Conservation (phyloP, 352 stramenopile genomes). For the Globisporangium okanoganense region DNA sequence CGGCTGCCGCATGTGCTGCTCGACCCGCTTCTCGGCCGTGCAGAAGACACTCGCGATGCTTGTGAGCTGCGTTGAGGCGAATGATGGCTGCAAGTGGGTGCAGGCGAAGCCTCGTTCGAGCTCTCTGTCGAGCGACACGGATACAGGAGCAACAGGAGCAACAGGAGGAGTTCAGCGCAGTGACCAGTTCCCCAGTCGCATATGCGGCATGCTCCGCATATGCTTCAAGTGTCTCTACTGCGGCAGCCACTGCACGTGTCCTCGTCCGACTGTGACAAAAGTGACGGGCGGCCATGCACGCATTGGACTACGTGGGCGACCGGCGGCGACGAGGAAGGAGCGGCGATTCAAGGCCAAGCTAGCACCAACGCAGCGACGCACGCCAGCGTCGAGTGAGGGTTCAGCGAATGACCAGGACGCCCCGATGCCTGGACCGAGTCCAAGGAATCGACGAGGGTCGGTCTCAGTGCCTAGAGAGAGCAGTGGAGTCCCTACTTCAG, state of each 20-base stretch:
- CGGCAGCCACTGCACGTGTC: conserved; percentile 36
- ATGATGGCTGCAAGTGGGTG: conserved; percentile 60
- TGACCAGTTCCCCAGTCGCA: conserved; percentile 5
- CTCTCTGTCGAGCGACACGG: conserved; percentile 8
- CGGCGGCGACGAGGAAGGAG: conserved; percentile 19
- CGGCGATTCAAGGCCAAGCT: conserved; percentile 40
- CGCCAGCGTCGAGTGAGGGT: conserved; percentile 3
- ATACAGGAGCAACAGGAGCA: too few relatives aligned
- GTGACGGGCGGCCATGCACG: not conserved
- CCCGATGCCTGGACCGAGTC: not conserved
- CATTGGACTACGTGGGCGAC: conserved; percentile 14
- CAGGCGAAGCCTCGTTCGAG: conserved; percentile 7
- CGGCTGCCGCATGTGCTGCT: conserved; percentile 72
- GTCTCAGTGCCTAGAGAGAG: not conserved
- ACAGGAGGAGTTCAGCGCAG: not conserved
- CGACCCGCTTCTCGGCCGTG: conserved; percentile 41
- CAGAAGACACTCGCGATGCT: conserved; percentile 60
- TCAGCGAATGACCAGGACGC: conserved; percentile 10
- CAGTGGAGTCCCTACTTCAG: not conserved
- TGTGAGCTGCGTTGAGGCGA: conserved; percentile 51
- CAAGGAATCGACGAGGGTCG: not conserved
- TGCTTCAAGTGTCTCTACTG: conserved; percentile 39
- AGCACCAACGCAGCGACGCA: conserved; percentile 23
- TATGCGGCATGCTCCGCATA: conserved; percentile 33
- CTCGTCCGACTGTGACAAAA: conserved; percentile 9